Evolutionary conservation across 2,329 filamentous ascomycete genomes (phyloP), one percentile per base, ranked within the genome.

Genomic region (Scedosporium minutisporum): DNA sequence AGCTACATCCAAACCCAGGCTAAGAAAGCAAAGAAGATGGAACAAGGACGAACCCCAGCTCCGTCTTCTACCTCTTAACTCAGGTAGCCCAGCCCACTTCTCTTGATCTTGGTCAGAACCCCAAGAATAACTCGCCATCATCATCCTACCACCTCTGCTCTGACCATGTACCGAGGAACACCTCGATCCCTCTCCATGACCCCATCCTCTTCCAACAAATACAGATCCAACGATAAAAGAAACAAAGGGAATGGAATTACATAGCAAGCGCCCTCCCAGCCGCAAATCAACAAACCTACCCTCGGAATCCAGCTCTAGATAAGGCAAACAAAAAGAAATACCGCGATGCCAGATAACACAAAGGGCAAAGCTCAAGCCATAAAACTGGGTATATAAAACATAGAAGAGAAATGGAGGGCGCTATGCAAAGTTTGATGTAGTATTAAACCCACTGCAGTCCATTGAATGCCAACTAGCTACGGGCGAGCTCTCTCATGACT

Each of bases 391-490:
- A 62, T 57, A 58, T n/a, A 21, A 59, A 38, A 57, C 44, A 41
- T 23, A 46, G 55, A 42, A 55, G 57, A 62, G 60, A 64, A 64
- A 41, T 41, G 51, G 51, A 55, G 51, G 51, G 51, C 51, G 51
- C 51, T 14, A 23, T 55, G 51, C 51, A 12, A 27, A 23, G n/a
- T 55, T 14, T 6, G 23, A 18, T 21, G 44, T 48, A n/a, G 12
- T 18, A 48, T 48, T 48, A 48, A 21, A 21, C 16, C 44, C 6
- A n/a, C 7, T 14, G 4, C 16, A 48, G 44, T 7, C 44, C 5
- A 21, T 21, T 21, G 18, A 48, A 48, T 21, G 2, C 44, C 44
- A n/a, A 38, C 33, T 38, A 38, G 33, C 10, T 38, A 10, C 33
- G 33, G 33, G 33, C 33, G 33, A 38, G 33, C 33, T 38, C 6